A percentile compares a stretch with the other conserved stretches of the same genome.
These are phyloP conservation scores for Aureobasidium sp. DNA, from an alignment of 2,329 filamentous ascomycete genomes.

Conservation along the genomic window DNA sequence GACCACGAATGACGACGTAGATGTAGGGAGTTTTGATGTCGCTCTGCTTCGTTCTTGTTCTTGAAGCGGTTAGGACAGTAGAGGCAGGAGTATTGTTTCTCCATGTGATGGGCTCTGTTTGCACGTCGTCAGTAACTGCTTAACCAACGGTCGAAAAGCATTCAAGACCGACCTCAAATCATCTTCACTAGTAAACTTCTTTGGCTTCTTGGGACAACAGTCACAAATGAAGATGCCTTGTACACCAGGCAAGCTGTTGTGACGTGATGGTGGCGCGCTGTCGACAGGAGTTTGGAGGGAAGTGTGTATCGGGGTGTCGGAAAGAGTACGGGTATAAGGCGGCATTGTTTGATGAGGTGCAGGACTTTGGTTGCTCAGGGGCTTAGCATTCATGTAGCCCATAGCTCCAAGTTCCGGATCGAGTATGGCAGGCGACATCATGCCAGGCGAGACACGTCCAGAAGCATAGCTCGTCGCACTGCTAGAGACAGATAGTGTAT, in stretches of 20 bases:
- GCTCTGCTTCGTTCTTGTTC: slow-evolving; percentile 96
- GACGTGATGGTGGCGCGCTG: slow-evolving; percentile 36
- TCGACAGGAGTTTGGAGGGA: slow-evolving; percentile 39
- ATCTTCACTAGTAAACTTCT: slow-evolving; percentile 80
- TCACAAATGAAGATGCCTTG: slow-evolving; percentile 68
- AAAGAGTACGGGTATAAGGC: slow-evolving; percentile 32
- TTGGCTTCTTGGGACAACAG: slow-evolving; percentile 94
- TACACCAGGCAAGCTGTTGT: slow-evolving; percentile 42
- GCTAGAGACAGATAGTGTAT: slow-evolving; percentile 49
- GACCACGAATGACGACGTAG: slow-evolving; percentile 93
- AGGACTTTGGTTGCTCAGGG: slow-evolving; percentile 33
- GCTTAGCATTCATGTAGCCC: slow-evolving; percentile 43
- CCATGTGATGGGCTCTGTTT: slow-evolving; percentile 72
- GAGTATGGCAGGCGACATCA: slow-evolving; percentile 46
- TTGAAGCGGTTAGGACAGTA: slow-evolving; percentile 96
- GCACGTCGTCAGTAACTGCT: slow-evolving; percentile 16
- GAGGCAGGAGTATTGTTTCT: slow-evolving; percentile 91
- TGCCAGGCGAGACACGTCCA: slow-evolving; percentile 52
- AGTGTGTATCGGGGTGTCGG: slow-evolving; percentile 31
- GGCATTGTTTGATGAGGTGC: slow-evolving; percentile 30
- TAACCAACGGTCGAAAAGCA: no score
- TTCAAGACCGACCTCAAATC: slow-evolving; percentile 66
- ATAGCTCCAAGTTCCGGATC: slow-evolving; percentile 47
- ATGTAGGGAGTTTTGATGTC: slow-evolving; percentile 92
- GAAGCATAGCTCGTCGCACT: slow-evolving; percentile 58